Percentiles rank a stretch among this genome's conserved stretches.
These are phyloP conservation scores for Aspergillus sp. DNA, from an alignment of 2,329 filamentous ascomycete genomes.

Conservation along the genomic window DNA sequence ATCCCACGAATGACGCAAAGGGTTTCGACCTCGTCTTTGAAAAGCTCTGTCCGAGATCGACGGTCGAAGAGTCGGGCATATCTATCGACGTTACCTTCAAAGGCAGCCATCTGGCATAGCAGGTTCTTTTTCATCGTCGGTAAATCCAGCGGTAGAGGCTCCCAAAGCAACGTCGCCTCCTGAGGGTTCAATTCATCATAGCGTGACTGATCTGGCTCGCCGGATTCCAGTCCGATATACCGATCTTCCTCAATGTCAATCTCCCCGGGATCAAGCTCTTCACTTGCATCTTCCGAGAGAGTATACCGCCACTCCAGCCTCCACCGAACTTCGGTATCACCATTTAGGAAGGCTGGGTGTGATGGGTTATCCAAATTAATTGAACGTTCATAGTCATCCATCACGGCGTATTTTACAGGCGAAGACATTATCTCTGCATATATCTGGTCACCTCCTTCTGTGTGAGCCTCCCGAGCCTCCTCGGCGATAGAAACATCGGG, in stretches of 20 bases:
- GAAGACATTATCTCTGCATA: slow-evolving; percentile 16
- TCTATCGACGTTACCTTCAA: neutral
- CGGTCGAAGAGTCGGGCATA: neutral
- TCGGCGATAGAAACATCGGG: no score
- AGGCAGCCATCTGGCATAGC: slow-evolving; percentile 8
- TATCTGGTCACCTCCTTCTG: slow-evolving; percentile 5
- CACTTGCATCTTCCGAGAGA: neutral
- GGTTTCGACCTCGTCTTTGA: neutral
- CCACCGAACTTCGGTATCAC: slow-evolving; percentile 18
- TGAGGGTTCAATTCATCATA: neutral
- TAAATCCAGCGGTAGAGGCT: slow-evolving; percentile 6
- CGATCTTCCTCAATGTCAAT: neutral
- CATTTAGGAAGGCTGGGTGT: slow-evolving; percentile 15
- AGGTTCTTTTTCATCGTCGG: slow-evolving; percentile 9
- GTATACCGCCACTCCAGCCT: slow-evolving; percentile 7
- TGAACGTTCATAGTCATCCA: slow-evolving; percentile 18
- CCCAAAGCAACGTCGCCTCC: neutral
- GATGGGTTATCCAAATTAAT: slow-evolving; percentile 11
- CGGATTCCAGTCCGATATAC: neutral
- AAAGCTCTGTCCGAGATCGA: neutral
- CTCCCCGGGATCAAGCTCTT: neutral
- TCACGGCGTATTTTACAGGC: slow-evolving; percentile 12
- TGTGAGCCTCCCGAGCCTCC: slow-evolving; percentile 13
- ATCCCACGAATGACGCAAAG: slow-evolving; percentile 21
- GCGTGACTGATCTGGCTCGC: neutral